phyloP scores from a whole-genome alignment of 805 yeast species.

The Starmera amethionina region DNA sequence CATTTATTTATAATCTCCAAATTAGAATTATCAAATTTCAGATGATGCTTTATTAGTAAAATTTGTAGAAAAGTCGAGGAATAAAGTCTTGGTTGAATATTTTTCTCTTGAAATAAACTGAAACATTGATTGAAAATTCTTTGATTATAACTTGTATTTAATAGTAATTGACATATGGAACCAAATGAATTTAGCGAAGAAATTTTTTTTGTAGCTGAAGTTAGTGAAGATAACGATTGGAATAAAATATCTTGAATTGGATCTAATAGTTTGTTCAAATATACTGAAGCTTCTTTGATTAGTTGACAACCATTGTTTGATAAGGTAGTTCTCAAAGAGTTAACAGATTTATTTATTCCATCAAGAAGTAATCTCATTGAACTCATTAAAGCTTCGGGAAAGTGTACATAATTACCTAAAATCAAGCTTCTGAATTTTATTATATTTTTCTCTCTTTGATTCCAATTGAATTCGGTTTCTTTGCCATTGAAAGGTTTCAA shows the following conservation, averaged over 20 bases:
- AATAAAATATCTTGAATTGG: conserved; percentile 25
- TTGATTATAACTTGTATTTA: conserved; percentile 42
- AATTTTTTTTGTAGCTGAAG: conserved; percentile 30
- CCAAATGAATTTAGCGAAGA: conserved; percentile 24
- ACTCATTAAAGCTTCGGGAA: conserved; percentile 26
- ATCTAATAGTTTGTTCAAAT: conserved; percentile 19
- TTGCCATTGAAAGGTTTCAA: conserved; percentile 47
- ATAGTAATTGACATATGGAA: conserved; percentile 38
- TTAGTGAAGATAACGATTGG: conserved; percentile 19
- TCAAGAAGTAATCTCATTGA: conserved; percentile 34
- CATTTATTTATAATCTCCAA: conserved; percentile 39
- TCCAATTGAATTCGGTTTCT: conserved; percentile 90
- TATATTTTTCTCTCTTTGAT: conserved; percentile 52
- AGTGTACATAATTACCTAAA: conserved; percentile 44
- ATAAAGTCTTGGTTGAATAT: conserved; percentile 58
- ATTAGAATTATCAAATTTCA: conserved; percentile 19
- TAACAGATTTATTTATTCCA: conserved; percentile 53
- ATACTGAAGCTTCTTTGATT: conserved; percentile 47
- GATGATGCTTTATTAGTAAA: conserved; percentile 40
- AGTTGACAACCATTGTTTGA: conserved; percentile 68
- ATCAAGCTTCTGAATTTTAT: conserved; percentile 47
- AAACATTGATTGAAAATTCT: conserved; percentile 42
- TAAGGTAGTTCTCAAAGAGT: conserved; percentile 78
- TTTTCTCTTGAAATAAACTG: conserved; percentile 55
- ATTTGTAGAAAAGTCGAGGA: conserved; percentile 66